These are phyloP conservation scores for Malus orientalis DNA, from an alignment of 306 rosid species.

Conservation along the genomic window DNA sequence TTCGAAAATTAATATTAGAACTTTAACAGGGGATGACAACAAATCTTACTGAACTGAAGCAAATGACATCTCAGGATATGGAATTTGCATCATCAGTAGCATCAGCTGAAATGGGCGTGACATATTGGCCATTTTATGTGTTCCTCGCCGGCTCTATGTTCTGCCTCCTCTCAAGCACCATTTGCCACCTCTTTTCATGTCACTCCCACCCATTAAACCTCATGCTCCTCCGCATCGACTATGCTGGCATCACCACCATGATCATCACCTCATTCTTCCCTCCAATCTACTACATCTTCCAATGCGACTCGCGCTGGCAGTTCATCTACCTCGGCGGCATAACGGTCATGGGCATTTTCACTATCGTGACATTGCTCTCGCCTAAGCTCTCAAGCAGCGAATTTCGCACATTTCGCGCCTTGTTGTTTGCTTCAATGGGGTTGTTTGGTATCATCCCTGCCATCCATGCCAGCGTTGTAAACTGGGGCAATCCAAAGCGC, in stretches of 20 bases:
- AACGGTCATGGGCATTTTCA: constrained; percentile 73
- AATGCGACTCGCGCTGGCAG: constrained; percentile 84
- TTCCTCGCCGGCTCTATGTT: constrained; percentile 88
- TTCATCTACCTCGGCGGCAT: constrained; percentile 68
- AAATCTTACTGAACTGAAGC: constrained; percentile 38
- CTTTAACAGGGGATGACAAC: constrained; percentile 46
- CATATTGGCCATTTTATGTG: constrained; percentile 87
- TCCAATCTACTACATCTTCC: constrained; percentile 87
- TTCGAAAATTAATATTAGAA: background rate
- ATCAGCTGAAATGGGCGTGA: background rate
- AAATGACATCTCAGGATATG: constrained; percentile 35
- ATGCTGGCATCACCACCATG: constrained; percentile 74
- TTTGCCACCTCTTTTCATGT: constrained; percentile 89
- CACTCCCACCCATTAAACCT: constrained; percentile 60
- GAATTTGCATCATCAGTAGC: constrained; percentile 1
- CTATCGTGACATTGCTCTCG: constrained; percentile 56
- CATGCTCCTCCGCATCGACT: constrained; percentile 58
- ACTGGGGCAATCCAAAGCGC: constrained; percentile 74
- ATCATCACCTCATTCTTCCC: constrained; percentile 96
- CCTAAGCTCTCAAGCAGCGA: constrained; percentile 47
- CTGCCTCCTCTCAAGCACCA: constrained; percentile 87
- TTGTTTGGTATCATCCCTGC: constrained; percentile 85
- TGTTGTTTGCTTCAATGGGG: constrained; percentile 86
- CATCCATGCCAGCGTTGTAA: constrained; percentile 56
- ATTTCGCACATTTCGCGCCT: constrained; percentile 56